Evolutionary conservation across 768 basidiomycete genomes (phyloP).

Genomic region (Kwoniella botswanensis): DNA sequence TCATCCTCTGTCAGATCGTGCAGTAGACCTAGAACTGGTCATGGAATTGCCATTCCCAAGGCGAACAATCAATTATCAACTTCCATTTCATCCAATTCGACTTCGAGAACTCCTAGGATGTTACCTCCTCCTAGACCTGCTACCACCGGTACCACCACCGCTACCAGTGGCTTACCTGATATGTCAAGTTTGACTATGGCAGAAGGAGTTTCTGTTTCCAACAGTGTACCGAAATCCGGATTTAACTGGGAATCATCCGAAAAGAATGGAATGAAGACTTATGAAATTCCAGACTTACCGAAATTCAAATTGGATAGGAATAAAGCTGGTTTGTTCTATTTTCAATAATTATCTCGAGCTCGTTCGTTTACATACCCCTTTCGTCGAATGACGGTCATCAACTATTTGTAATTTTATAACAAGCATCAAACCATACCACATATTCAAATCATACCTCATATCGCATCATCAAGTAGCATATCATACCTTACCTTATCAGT

Average conservation of each 20-base stretch:
- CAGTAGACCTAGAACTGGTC: neutral
- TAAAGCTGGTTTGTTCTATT: conserved; percentile 52
- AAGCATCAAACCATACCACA: neutral
- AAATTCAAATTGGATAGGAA: conserved; percentile 38
- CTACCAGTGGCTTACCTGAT: conserved; percentile 1
- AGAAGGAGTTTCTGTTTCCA: neutral
- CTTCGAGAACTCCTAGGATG: conserved; percentile 15
- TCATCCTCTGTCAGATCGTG: neutral
- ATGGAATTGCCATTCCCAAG: conserved; percentile 13
- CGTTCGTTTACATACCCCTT: neutral
- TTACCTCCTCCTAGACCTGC: conserved; percentile 18
- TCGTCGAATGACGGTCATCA: no score
- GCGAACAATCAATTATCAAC: conserved; percentile 13
- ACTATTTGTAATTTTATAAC: no score
- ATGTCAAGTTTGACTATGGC: conserved; percentile 13
- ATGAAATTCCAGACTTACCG: conserved; percentile 38
- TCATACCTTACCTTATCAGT: neutral
- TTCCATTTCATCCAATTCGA: conserved; percentile 15
- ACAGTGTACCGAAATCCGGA: conserved; percentile 25
- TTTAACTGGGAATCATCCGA: conserved; percentile 49
- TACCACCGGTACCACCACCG: neutral
- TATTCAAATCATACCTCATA: neutral
- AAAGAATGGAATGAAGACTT: conserved; percentile 47
- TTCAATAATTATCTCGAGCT: conserved; percentile 24
- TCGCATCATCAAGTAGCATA: neutral